Base-by-base conservation (phyloP, 352 stramenopile genomes). In the Peronospora farinosa region DNA sequence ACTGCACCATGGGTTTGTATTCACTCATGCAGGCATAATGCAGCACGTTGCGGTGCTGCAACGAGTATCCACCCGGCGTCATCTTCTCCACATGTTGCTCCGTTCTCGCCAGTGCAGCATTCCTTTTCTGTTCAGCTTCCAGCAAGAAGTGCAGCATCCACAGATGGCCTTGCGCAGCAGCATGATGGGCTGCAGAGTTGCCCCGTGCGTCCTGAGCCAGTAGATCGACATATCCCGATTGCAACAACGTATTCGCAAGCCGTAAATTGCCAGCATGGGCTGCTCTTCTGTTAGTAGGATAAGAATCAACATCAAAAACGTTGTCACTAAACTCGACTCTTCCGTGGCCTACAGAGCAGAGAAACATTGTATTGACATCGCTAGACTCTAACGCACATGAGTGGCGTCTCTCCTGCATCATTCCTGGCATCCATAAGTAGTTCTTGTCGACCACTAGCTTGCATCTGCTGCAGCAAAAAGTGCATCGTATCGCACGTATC, bases 401-500 rank as follows among this genome's bases (percentile, higher is more conserved):
- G 63, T 30, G 81, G 77, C 28, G 81, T 90, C 63, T 92, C 81
- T 49, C 64, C 63, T 12, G 67, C 67, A 23, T 57, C 42, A 46
- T 92, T 92, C 17, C 51, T 68, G 1, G 68, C 67, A 32, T 90
- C 72, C 36, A 89, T 51, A 16, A 88, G 50, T 27, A 23, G 41
- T 8, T 65, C 40, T 31, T 72, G 17, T 2, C 67, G 63, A 2
- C 47, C 42, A 0, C 45, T 64, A 0, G 61, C 67, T 7, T 73
- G 57, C 48, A 78, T 69, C 44, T 92, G 79, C 65, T 92, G 82
- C 44, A 89, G 65, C 13, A 92, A 58, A 42, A 92, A 92, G 53
- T 90, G 78, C 51, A 89, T 62, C 37, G 82, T 89, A 55, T 84
- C 76, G 33, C 71, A 57, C 41, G 65, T 58, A 55, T 84, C 73